Evolutionary conservation across 306 rosid species (phyloP).

Genomic region (Chamaecrista fasciculata): DNA sequence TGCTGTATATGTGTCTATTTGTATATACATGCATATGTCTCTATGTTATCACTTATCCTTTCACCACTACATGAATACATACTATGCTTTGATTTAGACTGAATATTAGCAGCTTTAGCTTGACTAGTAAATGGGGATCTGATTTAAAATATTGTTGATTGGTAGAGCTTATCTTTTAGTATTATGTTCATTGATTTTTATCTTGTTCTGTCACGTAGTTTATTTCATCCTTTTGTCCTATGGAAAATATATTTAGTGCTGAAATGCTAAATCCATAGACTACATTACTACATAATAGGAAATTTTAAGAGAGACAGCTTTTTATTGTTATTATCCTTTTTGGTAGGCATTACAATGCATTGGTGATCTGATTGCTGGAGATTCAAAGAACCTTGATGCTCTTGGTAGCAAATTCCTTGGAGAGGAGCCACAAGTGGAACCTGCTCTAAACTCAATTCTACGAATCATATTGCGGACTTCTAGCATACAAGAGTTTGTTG

Average conservation of each 20-base stretch:
- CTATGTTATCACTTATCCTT: neutral
- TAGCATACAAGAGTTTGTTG: constrained; percentile 76
- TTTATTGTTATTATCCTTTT: constrained; percentile 14
- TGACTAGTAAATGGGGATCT: neutral
- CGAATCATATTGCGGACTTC: constrained; percentile 85
- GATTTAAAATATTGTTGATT: neutral
- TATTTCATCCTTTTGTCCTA: neutral
- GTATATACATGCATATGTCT: neutral
- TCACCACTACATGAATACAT: neutral
- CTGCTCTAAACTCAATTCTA: constrained; percentile 82
- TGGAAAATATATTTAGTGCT: neutral
- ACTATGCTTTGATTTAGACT: neutral
- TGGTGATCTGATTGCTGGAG: constrained; percentile 78
- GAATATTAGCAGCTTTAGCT: neutral
- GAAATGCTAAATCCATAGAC: constrained; percentile 15
- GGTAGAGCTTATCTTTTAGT: neutral
- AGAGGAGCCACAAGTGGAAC: constrained; percentile 73
- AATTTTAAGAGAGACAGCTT: constrained; percentile 18
- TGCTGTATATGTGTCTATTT: neutral
- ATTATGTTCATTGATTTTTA: neutral
- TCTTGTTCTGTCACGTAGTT: neutral
- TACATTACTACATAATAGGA: neutral
- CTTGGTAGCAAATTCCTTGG: constrained; percentile 84
- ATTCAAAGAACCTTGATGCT: constrained; percentile 69
- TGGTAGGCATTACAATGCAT: constrained; percentile 77